Conservation (phyloP, 2,329 filamentous ascomycete genomes). For the Decorospora gaudefroyi region DNA sequence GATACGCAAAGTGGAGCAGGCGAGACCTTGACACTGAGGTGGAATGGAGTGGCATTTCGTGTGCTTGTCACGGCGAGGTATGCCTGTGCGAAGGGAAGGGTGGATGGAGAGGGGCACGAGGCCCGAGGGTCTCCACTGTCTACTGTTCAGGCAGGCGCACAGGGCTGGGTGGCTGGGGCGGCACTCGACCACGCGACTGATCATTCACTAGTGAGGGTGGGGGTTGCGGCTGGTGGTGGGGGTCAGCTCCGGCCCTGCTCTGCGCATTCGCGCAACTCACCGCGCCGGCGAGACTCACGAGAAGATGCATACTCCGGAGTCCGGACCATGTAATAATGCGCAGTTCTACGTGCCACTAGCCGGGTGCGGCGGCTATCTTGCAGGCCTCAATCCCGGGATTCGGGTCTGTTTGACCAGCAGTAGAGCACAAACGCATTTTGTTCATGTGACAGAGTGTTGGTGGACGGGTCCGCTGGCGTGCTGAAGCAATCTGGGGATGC, state of each 20-base stretch:
- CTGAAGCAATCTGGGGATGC: slow-evolving; percentile 3
- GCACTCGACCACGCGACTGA: slow-evolving; percentile 13
- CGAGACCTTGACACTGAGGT: too few species aligned
- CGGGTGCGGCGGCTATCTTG: background rate
- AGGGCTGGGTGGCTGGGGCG: too few species aligned
- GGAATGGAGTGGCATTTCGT: too few species aligned
- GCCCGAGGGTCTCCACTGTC: too few species aligned
- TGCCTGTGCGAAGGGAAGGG: too few species aligned
- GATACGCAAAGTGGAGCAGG: too few species aligned
- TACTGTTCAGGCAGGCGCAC: too few species aligned
- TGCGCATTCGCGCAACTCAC: slow-evolving; percentile 6
- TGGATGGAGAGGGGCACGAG: too few species aligned
- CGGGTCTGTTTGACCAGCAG: slow-evolving; percentile 1
- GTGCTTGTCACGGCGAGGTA: too few species aligned
- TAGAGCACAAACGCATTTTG: too few species aligned
- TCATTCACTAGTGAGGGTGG: background rate
- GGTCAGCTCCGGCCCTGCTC: background rate
- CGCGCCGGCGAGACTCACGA: slow-evolving; percentile 1
- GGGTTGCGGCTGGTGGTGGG: background rate
- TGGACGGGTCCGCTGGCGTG: slow-evolving; percentile 4
- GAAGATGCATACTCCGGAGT: too few species aligned
- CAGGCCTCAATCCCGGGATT: slow-evolving; percentile 9
- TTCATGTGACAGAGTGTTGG: slow-evolving; percentile 7
- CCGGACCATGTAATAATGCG: slow-evolving; percentile 4
- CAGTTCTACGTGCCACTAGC: slow-evolving; percentile 3